phyloP scores from a whole-genome alignment of 192 early-diverging fungal genomes.

The Gonapodya sp. region DNA sequence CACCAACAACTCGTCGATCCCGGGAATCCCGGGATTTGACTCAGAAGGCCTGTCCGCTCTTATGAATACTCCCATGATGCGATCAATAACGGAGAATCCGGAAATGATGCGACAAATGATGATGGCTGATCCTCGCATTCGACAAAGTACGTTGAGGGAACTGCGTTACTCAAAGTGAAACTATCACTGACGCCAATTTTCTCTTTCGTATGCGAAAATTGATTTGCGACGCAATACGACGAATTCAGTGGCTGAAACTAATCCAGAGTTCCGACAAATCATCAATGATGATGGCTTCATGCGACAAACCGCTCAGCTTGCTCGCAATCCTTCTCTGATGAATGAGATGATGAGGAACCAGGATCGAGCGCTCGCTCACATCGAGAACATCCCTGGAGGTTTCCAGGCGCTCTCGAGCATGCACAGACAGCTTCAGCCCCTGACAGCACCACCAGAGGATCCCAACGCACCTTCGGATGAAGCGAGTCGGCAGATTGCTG shows the following conservation, averaged over 20 bases:
- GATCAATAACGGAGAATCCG: neutral
- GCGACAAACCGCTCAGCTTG: slow-evolving; percentile 27
- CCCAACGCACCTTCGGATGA: slow-evolving; percentile 28
- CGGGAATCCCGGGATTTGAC: neutral
- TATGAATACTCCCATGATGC: neutral
- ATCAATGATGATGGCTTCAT: slow-evolving; percentile 52
- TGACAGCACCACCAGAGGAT: slow-evolving; percentile 39
- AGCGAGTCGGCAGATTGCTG: slow-evolving; percentile 37
- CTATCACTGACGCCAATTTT: too few species aligned
- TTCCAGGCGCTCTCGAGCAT: slow-evolving; percentile 52
- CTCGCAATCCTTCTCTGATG: slow-evolving; percentile 49
- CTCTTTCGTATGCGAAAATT: too few species aligned
- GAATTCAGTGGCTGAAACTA: slow-evolving; percentile 26
- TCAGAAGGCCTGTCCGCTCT: neutral
- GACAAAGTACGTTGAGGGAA: neutral
- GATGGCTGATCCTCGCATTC: slow-evolving; percentile 6
- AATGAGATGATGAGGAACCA: slow-evolving; percentile 52
- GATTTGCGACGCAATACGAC: neutral
- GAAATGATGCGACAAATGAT: slow-evolving; percentile 3
- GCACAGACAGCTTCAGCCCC: slow-evolving; percentile 44
- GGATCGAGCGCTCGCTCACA: slow-evolving; percentile 51
- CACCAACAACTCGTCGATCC: neutral
- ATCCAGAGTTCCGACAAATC: slow-evolving; percentile 39
- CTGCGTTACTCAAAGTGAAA: too few species aligned
- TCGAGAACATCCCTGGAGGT: slow-evolving; percentile 55